Evolutionary conservation across 345 rosid genomes (phyloP).

Genomic region (Salix dunnii): DNA sequence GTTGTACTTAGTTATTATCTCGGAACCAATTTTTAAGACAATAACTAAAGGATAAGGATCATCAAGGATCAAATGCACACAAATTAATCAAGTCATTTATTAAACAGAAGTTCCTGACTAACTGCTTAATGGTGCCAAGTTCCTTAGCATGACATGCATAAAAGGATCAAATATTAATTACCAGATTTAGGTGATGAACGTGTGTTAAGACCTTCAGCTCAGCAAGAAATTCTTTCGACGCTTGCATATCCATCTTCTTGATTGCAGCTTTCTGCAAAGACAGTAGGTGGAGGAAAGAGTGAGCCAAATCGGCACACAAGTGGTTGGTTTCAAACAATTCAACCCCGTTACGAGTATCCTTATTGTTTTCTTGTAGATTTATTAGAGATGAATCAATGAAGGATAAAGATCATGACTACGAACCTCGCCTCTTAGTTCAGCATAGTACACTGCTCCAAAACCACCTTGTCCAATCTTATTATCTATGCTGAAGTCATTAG

Average conservation of each 20-base stretch:
- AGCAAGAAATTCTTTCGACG: constrained; percentile 83
- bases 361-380: neutral
- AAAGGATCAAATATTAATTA: constrained; percentile 18
- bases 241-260: constrained; percentile 99
- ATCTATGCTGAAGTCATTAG: constrained; percentile 76
- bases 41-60: too few relatives aligned
- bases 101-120: too few relatives aligned
- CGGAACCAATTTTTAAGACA: too few relatives aligned
- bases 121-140: neutral
- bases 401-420: constrained; percentile 14
- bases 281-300: neutral
- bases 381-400: neutral
- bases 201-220: constrained; percentile 83
- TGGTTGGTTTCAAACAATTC: neutral
- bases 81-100: too few relatives aligned
- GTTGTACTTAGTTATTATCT: too few relatives aligned
- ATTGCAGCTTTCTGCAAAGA: constrained; percentile 82
- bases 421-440: constrained; percentile 91
- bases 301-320: too few relatives aligned
- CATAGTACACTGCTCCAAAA: constrained; percentile 84
- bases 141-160: neutral
- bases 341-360: neutral
- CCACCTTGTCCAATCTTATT: constrained; percentile 93
- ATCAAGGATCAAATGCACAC: too few relatives aligned
- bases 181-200: constrained; percentile 96